Conservation (phyloP, 2,329 filamentous ascomycete species). For the Beauveria australis region DNA sequence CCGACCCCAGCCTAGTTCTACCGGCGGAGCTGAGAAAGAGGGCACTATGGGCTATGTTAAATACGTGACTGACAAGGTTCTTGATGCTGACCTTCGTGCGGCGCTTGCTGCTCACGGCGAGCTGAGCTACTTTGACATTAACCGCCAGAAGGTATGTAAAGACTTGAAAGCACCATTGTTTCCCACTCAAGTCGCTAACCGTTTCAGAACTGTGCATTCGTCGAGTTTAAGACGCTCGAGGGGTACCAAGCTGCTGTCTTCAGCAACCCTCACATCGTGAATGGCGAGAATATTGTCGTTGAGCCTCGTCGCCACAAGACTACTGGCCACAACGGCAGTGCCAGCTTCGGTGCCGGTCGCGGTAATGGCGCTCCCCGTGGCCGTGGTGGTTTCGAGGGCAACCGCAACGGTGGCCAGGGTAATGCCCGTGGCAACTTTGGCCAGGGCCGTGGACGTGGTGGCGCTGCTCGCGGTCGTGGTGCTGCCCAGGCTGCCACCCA, state of each 20-base stretch:
- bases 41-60: constrained; percentile 85
- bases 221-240: constrained; percentile 77
- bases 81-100: constrained; percentile 61
- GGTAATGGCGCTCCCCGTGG: constrained; percentile 54
- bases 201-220: constrained; percentile 84
- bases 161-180: neutral
- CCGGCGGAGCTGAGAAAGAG: constrained; percentile 58
- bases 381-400: constrained; percentile 64
- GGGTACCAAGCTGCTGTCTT: constrained; percentile 76
- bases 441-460: constrained; percentile 56
- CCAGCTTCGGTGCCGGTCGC: constrained; percentile 53
- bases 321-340: constrained; percentile 58
- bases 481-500: constrained; percentile 43
- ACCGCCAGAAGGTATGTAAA: constrained; percentile 68
- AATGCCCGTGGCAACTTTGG: constrained; percentile 62
- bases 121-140: constrained; percentile 67
- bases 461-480: constrained; percentile 56
- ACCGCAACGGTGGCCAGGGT: constrained; percentile 57
- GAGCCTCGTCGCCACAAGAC: constrained; percentile 81
- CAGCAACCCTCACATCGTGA: constrained; percentile 79
- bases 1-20: constrained; percentile 58
- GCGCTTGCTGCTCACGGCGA: constrained; percentile 65
- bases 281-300: constrained; percentile 73
- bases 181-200: constrained; percentile 14
- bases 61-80: constrained; percentile 85